phyloP scores from a whole-genome alignment of 148 eudicot species.

The Rhododendron williamsianum region DNA sequence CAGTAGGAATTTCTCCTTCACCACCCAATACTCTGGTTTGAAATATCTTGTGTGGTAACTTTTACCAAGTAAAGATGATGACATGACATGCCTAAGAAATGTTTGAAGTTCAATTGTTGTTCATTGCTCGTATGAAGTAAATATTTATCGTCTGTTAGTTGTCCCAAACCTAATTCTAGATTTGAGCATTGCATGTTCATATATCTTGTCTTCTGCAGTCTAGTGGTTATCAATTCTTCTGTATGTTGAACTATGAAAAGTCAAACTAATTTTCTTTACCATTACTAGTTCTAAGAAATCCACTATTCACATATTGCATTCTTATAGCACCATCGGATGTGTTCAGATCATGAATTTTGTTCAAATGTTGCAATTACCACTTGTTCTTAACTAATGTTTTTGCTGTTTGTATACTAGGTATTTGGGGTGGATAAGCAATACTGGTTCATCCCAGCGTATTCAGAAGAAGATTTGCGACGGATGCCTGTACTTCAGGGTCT shows the following conservation, averaged over 20 bases:
- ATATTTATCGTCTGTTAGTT: not conserved
- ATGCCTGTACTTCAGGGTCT: constrained; percentile 96
- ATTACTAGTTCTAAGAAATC: not conserved
- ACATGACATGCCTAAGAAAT: not conserved
- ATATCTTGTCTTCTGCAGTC: not conserved
- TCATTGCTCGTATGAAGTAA: not conserved
- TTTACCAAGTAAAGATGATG: too few species aligned
- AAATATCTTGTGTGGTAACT: too few species aligned
- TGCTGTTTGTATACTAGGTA: constrained; percentile 38
- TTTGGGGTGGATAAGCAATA: constrained; percentile 69
- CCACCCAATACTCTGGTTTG: too few species aligned
- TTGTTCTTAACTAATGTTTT: not conserved
- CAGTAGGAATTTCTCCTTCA: too few species aligned
- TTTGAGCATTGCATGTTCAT: not conserved
- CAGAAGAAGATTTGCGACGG: constrained; percentile 77
- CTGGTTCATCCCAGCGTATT: constrained; percentile 84
- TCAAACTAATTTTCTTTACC: not conserved
- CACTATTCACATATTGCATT: not conserved
- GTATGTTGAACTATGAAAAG: not conserved
- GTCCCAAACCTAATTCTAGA: not conserved
- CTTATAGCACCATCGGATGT: not conserved
- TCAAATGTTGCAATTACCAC: not conserved
- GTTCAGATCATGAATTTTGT: not conserved
- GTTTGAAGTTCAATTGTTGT: not conserved
- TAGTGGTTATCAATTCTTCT: not conserved